Percentiles rank a stretch among this genome's conserved stretches.
These are phyloP conservation scores for Leccinum griseonigrum DNA, from an alignment of 1,284 basidiomycete genomes.

Conservation along the genomic window DNA sequence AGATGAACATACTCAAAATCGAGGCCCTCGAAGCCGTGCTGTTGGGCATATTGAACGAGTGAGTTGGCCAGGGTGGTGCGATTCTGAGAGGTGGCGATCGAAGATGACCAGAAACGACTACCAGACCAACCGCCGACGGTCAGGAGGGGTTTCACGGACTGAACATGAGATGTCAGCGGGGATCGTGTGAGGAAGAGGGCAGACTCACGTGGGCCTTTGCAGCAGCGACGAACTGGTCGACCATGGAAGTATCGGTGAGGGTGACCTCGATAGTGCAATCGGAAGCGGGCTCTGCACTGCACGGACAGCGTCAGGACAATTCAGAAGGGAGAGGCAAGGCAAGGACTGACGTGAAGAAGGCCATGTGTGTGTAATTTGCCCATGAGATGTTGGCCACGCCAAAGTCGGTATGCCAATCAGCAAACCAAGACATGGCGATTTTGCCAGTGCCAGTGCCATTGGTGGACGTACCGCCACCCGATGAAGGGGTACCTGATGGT, in stretches of 20 bases:
- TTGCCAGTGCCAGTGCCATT: conserved; percentile 3
- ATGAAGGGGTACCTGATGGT: conserved; percentile 2
- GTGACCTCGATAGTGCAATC: conserved; percentile 40
- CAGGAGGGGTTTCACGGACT: conserved; percentile 69
- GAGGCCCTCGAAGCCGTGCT: conserved; percentile 77
- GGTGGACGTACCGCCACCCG: conserved; percentile 28
- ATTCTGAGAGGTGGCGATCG: conserved; percentile 59
- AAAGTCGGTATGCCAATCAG: conserved; percentile 55
- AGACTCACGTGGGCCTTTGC: conserved; percentile 54
- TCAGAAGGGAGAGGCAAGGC: background rate
- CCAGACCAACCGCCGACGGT: conserved; percentile 91
- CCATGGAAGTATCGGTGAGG: conserved; percentile 22
- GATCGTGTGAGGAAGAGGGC: background rate
- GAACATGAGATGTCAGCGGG: background rate
- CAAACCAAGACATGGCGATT: conserved; percentile 59
- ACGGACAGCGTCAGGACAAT: background rate
- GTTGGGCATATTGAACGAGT: conserved; percentile 55
- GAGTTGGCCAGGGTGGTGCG: conserved; percentile 69
- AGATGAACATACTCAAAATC: conserved; percentile 71
- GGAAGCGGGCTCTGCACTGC: conserved; percentile 47
- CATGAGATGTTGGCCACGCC: conserved; percentile 53
- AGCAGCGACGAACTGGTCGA: conserved; percentile 41
- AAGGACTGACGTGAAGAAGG: conserved; percentile 60
- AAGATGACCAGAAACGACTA: conserved; percentile 72
- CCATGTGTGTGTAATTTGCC: conserved; percentile 61